Base-by-base conservation (phyloP, 2,329 filamentous ascomycete species). In the Capronia americana region DNA sequence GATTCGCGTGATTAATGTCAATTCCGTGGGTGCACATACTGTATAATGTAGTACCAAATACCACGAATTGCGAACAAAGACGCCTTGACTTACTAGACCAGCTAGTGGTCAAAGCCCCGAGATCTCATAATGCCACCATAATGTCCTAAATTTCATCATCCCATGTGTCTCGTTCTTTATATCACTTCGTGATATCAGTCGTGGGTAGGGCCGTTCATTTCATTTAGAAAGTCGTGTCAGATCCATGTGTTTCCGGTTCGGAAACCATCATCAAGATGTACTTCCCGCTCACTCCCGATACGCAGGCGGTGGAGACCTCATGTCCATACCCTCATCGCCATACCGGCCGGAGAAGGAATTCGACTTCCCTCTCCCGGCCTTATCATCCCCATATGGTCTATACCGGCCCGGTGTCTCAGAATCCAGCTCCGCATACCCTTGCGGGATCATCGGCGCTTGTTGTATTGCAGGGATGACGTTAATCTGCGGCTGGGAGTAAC, bases 341-440 rank as follows among this genome's bases (percentile, higher is more conserved):
- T 61, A 57, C 28, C 50, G n/a, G 2, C 41, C 30, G 7, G 66
- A 65, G 24, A 55, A 64, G 12, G 65, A 66, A 26, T 50, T 61
- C 14, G 59, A 48, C 28, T 63, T 66, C 4, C 41, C 24, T 56
- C 55, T 48, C 2, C 48, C 63, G 26, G 11, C 6, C 44, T 66
- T 63, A 8, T 68, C 66, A 30, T 61, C 28, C 3, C 57, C 55
- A 10, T 63, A 58, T 12, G 60, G 60, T 14, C 66, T 56, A 32
- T 63, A 68, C 26, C 66, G 63, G 6, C 66, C 66, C 2, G 66
- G 66, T 1, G 66, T 68, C 44, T 68, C 66, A 23, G 66, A 56
- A 34, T 68, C 66, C 34, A 68, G 60, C 61, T 68, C 66, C 17
- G 60, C 63, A 32, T 53, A 63, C 2, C 66, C 66, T 30, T 66